Evolutionary conservation across 1,139 yeast species (phyloP), one percentile per base, ranked within the genome.

Genomic region (Suhomyces wounanorum): DNA sequence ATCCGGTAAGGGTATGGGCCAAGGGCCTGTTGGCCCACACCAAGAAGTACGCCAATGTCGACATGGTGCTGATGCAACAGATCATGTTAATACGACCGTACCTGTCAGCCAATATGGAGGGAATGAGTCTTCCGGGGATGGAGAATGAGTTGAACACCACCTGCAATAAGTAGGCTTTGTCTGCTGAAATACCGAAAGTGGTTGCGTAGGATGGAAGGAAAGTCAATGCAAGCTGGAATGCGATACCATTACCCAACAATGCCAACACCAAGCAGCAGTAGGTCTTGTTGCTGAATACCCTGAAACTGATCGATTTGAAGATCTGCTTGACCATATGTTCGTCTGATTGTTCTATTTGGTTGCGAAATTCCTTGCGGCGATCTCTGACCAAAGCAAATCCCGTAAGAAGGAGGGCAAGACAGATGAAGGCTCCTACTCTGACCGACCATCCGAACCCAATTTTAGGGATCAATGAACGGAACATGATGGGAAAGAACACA

Each of bases 361-460:
- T 18, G 26, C 43, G 47, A 40, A 67, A 61, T 40, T 62, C 69
- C 46, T 55, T 41, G 44, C 61, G 58, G 39, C 72, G 54, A 52
- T 67, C 71, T 10, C 45, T 47, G 11, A 64, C 61, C 43, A 67
- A 43, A 1, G 59, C 17, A 36, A 56, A 50, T 0, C 65, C 67
- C 7, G 52, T 21, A 1, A 46, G 36, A 10, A 64, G 54, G 14
- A 64, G 55, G 7, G 51, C 52, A 14, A 65, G 50, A 40, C 63
- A 56, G 38, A 65, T 54, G 46, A 68, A 66, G 3, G 64, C 67
- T 1, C 65, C 62, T 11, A 64, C 59, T 36, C 71, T 52, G 3
- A 68, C 59, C 3, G 69, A 51, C 72, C 73, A 68, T 1, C 66
- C 69, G 51, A 64, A 68, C 3, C 73, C 73, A 11, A 68, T 47